These are phyloP conservation scores for Candida rishiriensis DNA, from an alignment of 805 yeast genomes.

Conservation along the genomic window DNA sequence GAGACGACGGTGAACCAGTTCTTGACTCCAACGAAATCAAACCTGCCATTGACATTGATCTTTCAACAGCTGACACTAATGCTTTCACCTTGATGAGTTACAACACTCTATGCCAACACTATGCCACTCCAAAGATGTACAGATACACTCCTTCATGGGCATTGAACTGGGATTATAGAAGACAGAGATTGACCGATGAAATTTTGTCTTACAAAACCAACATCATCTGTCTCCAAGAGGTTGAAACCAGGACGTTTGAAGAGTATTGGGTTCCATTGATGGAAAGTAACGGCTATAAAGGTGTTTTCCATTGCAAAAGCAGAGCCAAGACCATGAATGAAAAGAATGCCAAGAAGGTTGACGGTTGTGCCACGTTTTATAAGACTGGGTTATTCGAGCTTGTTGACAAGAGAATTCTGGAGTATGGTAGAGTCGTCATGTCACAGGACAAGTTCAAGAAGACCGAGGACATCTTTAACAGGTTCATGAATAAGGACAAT, in stretches of 20 bases:
- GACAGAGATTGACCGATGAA: constrained; percentile 70
- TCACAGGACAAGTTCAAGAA: constrained; percentile 82
- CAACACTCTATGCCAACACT: constrained; percentile 92
- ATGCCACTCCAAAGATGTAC: constrained; percentile 88
- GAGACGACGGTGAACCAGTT: constrained; percentile 65
- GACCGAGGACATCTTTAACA: constrained; percentile 90
- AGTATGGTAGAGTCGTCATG: constrained; percentile 78
- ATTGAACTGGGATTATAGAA: constrained; percentile 85
- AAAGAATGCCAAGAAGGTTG: constrained; percentile 81
- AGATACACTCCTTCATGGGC: constrained; percentile 98
- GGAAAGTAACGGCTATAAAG: constrained; percentile 70
- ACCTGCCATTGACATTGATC: constrained; percentile 22
- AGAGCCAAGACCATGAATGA: constrained; percentile 88
- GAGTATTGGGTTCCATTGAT: constrained; percentile 81
- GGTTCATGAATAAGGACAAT: constrained; percentile 95
- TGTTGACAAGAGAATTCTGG: constrained; percentile 67
- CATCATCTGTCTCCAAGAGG: constrained; percentile 90
- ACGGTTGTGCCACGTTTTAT: constrained; percentile 96
- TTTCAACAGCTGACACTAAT: constrained; percentile 29
- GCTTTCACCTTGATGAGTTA: constrained; percentile 78
- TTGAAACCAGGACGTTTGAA: constrained; percentile 79
- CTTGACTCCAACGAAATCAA: constrained; percentile 24
- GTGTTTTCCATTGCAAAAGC: constrained; percentile 80
- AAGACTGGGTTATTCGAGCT: constrained; percentile 64
- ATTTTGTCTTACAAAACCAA: constrained; percentile 64